These are phyloP conservation scores for Proliferodiscus dingleyae DNA, from an alignment of 2,329 filamentous ascomycete genomes.

Conservation along the genomic window DNA sequence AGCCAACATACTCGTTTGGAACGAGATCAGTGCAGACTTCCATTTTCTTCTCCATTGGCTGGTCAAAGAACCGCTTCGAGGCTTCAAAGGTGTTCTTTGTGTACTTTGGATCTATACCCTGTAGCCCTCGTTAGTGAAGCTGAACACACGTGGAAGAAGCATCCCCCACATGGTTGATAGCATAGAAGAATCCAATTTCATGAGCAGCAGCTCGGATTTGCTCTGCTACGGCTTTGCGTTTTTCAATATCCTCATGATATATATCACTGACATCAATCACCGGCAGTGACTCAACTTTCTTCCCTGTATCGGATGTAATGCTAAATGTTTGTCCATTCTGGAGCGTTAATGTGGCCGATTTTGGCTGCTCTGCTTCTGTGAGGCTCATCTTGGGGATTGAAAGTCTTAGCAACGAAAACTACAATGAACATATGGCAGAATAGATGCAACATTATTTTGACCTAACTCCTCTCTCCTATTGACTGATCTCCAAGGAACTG, in stretches of 20 bases:
- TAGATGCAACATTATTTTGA: too few species aligned
- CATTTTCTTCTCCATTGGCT: conserved; percentile 35
- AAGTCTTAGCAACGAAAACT: too few species aligned
- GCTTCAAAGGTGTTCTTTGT: conserved; percentile 31
- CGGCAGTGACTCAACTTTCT: conserved; percentile 28
- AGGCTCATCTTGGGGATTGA: too few species aligned
- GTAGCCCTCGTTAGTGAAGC: not conserved
- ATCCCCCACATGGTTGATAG: conserved; percentile 34
- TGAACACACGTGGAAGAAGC: not conserved
- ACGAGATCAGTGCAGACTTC: conserved; percentile 36
- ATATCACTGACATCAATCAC: conserved; percentile 37
- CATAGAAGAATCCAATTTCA: conserved; percentile 40
- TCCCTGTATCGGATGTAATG: too few species aligned
- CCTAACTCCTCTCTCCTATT: too few species aligned
- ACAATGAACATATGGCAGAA: too few species aligned
- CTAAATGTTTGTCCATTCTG: too few species aligned
- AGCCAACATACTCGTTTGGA: conserved; percentile 36
- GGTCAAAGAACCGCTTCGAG: not conserved
- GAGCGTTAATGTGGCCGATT: too few species aligned
- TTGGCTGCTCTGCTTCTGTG: too few species aligned
- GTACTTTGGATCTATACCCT: conserved; percentile 22
- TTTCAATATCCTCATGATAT: conserved; percentile 31
- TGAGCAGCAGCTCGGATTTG: conserved; percentile 34
- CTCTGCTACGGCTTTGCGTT: conserved; percentile 32
- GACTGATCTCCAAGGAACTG: too few species aligned